phyloP scores from a whole-genome alignment of 1,284 basidiomycete genomes.

The Ceratobasidium sp. region DNA sequence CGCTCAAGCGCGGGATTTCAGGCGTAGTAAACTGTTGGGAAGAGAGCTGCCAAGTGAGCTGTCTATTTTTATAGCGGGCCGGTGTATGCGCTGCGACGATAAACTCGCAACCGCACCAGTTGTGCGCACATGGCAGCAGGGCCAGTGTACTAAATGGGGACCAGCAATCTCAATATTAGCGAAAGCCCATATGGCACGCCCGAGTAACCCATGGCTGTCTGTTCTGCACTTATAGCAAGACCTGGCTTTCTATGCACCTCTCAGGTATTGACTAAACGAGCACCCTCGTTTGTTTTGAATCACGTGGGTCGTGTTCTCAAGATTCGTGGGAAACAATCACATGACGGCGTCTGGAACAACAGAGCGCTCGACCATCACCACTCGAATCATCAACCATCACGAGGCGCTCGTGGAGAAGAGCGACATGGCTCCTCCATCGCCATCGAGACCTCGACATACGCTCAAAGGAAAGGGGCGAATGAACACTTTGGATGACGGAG shows the following conservation, averaged over 20 bases:
- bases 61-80: not conserved
- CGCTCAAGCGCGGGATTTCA: not conserved
- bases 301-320: constrained; percentile 22
- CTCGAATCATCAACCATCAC: not conserved
- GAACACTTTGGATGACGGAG: constrained; percentile 10
- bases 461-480: constrained; percentile 34
- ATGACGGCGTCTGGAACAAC: not conserved
- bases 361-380: constrained; percentile 2
- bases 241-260: too few species aligned
- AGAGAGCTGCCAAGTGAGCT: not conserved
- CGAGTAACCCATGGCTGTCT: too few species aligned
- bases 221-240: too few species aligned
- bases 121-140: not conserved
- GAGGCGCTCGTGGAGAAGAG: constrained; percentile 11
- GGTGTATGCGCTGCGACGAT: not conserved
- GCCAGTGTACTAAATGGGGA: not conserved
- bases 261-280: not conserved
- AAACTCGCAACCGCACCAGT: constrained; percentile 7
- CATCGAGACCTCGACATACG: constrained; percentile 3
- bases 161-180: not conserved
- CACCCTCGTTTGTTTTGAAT: constrained; percentile 1
- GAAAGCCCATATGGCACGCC: too few species aligned
- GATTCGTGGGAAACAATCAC: constrained; percentile 24
- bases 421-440: constrained; percentile 19
- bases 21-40: not conserved